These are phyloP conservation scores for Whalleya microplaca DNA, from an alignment of 2,329 filamentous ascomycete species.

Conservation along the genomic window DNA sequence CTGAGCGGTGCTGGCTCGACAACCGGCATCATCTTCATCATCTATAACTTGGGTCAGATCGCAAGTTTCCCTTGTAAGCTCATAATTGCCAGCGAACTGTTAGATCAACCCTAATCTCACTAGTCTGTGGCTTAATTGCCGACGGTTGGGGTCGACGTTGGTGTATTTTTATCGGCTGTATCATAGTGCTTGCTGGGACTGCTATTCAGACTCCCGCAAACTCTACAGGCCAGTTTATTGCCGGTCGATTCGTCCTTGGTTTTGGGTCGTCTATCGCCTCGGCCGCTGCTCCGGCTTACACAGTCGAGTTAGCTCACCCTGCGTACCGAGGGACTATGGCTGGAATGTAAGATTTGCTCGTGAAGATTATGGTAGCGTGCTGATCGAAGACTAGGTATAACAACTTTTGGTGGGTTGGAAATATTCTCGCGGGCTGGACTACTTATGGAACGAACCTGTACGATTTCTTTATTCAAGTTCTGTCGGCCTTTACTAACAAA, in stretches of 20 bases:
- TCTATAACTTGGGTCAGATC: conserved; percentile 55
- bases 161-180: conserved; percentile 59
- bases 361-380: conserved; percentile 15
- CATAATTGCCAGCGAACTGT: not conserved
- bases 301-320: conserved; percentile 66
- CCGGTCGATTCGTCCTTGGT: conserved; percentile 56
- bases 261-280: conserved; percentile 63
- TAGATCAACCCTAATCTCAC: not conserved
- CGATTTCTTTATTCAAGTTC: conserved; percentile 7
- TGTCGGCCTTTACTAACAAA: conserved; percentile 1
- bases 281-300: conserved; percentile 65
- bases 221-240: conserved; percentile 57
- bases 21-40: conserved; percentile 51
- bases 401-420: conserved; percentile 52
- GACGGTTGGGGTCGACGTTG: conserved; percentile 57
- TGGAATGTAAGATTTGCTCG: conserved; percentile 57
- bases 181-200: conserved; percentile 55
- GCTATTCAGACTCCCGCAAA: conserved; percentile 53
- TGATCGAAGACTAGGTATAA: conserved; percentile 35
- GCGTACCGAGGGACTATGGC: conserved; percentile 64
- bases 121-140: conserved; percentile 51
- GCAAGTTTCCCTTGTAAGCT: conserved; percentile 49
- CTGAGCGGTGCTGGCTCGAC: conserved; percentile 51
- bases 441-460: conserved; percentile 45
- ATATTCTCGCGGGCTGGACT: conserved; percentile 58